Evolutionary conservation across 164 flowering plant species (phyloP).

Genomic region (Warburgia ugandensis): DNA sequence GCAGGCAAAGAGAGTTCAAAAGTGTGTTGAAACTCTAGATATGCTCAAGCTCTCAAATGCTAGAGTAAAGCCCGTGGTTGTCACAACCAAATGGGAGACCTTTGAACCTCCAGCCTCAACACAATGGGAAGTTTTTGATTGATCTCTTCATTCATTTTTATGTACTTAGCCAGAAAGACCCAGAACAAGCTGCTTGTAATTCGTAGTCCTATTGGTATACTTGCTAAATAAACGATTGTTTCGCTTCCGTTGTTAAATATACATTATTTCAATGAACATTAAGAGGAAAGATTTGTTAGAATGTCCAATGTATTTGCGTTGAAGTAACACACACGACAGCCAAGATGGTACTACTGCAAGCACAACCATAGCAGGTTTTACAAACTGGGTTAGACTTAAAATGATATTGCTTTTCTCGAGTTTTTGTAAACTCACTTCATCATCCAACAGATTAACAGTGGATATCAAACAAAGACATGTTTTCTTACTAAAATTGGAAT

Average conservation of each 20-base stretch:
- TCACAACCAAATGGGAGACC: conserved; percentile 58
- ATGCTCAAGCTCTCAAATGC: conserved; percentile 49
- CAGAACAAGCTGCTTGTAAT: conserved; percentile 6
- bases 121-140: conserved; percentile 52
- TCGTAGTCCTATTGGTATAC: background rate
- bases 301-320: too few relatives aligned
- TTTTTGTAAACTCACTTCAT: too few relatives aligned
- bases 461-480: too few relatives aligned
- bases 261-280: too few relatives aligned
- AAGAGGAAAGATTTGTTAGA: too few relatives aligned
- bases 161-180: conserved; percentile 3
- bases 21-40: conserved; percentile 66
- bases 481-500: too few relatives aligned
- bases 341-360: too few relatives aligned
- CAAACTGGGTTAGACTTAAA: too few relatives aligned
- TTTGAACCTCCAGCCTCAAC: conserved; percentile 40
- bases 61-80: conserved; percentile 36
- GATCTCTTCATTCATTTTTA: conserved; percentile 16
- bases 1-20: conserved; percentile 66
- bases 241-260: background rate
- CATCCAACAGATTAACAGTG: too few relatives aligned
- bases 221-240: conserved; percentile 6
- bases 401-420: too few relatives aligned
- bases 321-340: too few relatives aligned
- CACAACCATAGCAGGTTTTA: too few relatives aligned